These are phyloP conservation scores for Hypomyces perniciosus DNA, from an alignment of 2,329 filamentous ascomycete genomes.

Conservation along the genomic window DNA sequence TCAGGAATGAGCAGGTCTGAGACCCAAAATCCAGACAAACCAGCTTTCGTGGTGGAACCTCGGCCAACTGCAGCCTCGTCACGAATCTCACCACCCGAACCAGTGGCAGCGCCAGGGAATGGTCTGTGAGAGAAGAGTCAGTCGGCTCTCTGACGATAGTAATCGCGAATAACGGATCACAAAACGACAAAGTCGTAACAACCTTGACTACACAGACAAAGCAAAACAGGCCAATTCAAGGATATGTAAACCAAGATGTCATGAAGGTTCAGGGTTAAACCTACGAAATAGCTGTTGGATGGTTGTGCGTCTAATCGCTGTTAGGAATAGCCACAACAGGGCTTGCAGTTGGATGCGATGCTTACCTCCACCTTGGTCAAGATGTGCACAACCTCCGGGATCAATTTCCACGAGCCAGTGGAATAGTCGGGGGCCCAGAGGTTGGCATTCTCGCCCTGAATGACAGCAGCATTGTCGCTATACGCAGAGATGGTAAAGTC, in stretches of 20 bases:
- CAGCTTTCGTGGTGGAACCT: constrained; percentile 88
- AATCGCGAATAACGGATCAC: not conserved
- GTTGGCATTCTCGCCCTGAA: constrained; percentile 35
- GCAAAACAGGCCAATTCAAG: too few relatives aligned
- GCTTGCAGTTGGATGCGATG: not conserved
- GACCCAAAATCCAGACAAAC: constrained; percentile 87
- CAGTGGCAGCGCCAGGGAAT: constrained; percentile 87
- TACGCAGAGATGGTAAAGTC: constrained; percentile 90
- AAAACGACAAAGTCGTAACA: too few relatives aligned
- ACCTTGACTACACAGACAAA: too few relatives aligned
- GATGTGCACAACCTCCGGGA: constrained; percentile 80
- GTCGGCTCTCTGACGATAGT: not conserved
- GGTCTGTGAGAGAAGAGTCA: constrained; percentile 36
- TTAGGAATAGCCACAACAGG: not conserved
- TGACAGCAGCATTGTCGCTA: constrained; percentile 94
- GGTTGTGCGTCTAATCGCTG: constrained; percentile 68
- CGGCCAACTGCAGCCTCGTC: constrained; percentile 92
- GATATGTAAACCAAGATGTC: too few relatives aligned
- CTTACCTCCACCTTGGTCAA: constrained; percentile 76
- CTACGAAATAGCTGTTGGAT: constrained; percentile 83
- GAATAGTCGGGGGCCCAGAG: constrained; percentile 83
- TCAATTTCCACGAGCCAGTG: constrained; percentile 82
- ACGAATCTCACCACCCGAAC: constrained; percentile 90
- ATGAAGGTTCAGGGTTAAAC: not conserved
- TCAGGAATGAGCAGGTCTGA: constrained; percentile 89